Evolutionary conservation across 1,284 basidiomycete species (phyloP), one percentile per base, ranked within the genome.

Genomic region (Grifola frondosa): DNA sequence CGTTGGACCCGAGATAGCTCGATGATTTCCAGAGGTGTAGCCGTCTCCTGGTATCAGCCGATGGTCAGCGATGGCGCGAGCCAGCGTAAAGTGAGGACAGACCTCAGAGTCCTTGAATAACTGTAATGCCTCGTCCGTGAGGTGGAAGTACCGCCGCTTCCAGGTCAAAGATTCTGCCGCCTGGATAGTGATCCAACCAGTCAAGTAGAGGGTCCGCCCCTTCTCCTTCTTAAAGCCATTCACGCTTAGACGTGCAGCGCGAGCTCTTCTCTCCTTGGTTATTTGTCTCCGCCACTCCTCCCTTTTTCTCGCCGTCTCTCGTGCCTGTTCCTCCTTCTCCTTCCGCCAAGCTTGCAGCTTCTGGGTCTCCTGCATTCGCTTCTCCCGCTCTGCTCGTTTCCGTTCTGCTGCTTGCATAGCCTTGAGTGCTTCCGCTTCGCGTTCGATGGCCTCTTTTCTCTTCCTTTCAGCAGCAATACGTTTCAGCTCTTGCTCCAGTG

Each of bases 151-250:
- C 16, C 84, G 69, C 44, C 85, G 70, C 55, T 79, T 81, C 85
- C 85, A 88, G 0, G 73, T 68, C 42, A 80, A 58, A 9, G 69
- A 73, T 17, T 78, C 75, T 16, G 69, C 65, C 2, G 71, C 71
- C 59, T 86, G 84, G 31, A 88, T 66, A 1, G 82, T 84, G 5
- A 84, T 73, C 80, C 81, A 85, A 0, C 84, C 85, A 6, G 69
- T 70, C 50, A 78, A 59, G 50, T 54, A 35, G 20, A 58, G 39
- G 37, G 60, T 53, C 11, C 61, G 63, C 22, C 66, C 58, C 34
- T 60, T 57, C 25, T 56, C 58, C 21, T 57, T 61, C 36, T 49
- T 50, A 23, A 32, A 44, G 26, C 40, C 46, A 33, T 32, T 32
- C 11, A 29, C 26, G 37, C 41, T 45, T 28, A 58, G 49, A 70